A percentile compares a stretch with the other conserved stretches of the same genome.
Evolutionary conservation across 169 alveolate genomes (phyloP).

Genomic region (Plasmodium gallinaceum): DNA sequence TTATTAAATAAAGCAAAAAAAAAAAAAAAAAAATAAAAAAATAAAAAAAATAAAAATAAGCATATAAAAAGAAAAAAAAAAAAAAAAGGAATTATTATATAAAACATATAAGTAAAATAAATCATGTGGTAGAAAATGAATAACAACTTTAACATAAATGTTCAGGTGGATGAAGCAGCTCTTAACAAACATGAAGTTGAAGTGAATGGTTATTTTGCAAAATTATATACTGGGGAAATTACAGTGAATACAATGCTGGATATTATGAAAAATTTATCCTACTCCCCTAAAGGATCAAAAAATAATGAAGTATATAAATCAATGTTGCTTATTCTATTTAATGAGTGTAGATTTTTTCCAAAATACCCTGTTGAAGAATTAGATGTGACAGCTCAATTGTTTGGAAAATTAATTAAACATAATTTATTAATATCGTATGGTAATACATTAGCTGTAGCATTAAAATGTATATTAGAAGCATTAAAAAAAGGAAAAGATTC

Average conservation of each 20-base stretch:
- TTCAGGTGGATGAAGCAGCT: conserved; percentile 71
- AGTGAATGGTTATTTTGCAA: conserved; percentile 84
- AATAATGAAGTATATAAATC: conserved; percentile 82
- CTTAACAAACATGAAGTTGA: conserved; percentile 79
- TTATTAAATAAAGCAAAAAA: background rate
- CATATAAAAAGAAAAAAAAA: background rate
- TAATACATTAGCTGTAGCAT: conserved; percentile 80
- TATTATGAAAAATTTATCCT: conserved; percentile 81
- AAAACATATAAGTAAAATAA: conserved; percentile 16
- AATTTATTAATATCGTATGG: conserved; percentile 82
- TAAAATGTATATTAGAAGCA: conserved; percentile 85
- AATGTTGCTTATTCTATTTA: conserved; percentile 86
- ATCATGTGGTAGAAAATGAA: conserved; percentile 65
- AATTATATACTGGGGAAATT: conserved; percentile 83
- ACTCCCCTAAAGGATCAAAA: conserved; percentile 83
- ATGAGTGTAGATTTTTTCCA: conserved; percentile 91
- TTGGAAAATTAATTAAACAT: conserved; percentile 86
- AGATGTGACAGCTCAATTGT: conserved; percentile 88
- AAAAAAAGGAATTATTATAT: background rate
- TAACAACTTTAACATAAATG: conserved; percentile 70
- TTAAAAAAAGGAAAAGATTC: conserved; percentile 81
- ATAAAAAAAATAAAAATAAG: conserved; percentile 9
- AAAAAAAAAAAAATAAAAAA: conserved; percentile 3
- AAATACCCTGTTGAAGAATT: conserved; percentile 89
- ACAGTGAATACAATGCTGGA: conserved; percentile 85